Evolutionary conservation across 2,329 filamentous ascomycete species (phyloP), one percentile per base, ranked within the genome.

Genomic region (Cyclaneusma minus): DNA sequence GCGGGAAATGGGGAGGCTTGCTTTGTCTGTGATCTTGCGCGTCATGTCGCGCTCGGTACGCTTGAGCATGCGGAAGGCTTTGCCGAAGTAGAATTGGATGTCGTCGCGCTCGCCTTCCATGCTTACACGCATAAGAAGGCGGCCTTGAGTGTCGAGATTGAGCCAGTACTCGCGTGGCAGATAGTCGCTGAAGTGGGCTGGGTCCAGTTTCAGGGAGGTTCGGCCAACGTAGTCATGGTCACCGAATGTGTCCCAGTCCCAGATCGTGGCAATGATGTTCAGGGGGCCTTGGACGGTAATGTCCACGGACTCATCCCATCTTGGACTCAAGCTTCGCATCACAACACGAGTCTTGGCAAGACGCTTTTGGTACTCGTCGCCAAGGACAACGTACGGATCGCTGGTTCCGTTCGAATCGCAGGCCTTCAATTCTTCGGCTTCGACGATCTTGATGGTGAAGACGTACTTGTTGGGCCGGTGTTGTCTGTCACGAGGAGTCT

Each of bases 91-190:
- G 51, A 98, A 98, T 44, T 94, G 82, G 31, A 98, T 98, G 47
- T 98, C 89, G 47, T 98, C 89, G 35, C 89, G 70, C 54, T 98
- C 89, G 27, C 89, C 89, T 55, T 98, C 89, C 89, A 98, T 98
- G 47, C 84, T 94, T 27, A 98, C 84, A 35, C 87, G 70, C 27
- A 98, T 68, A 30, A 98, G 55, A 16, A 98, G 54, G 26, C 87
- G 69, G 6, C 89, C 89, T 50, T 98, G 89, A 0, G 87, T 93
- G 49, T 98, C 89, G 24, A 98, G 67, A 46, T 95, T 87, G 11
- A 98, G 68, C 89, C 89, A 98, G 49, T 93, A 95, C 50, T 98
- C 89, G 35, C 85, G 71, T 10, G 89, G 89, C 39, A 95, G 61
- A 47, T 92, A 98, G 50, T 98, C 89, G 40, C 83, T 77, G 53